These are phyloP conservation scores for fission yeast (Schizosaccharomyces pombe) DNA, from an alignment of 805 yeast species.

Conservation along the genomic window ASM294v3 CU329670.1:2333501-2334000, in stretches of 20 bases:
- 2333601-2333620: conserved; percentile 75
- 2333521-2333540: conserved; percentile 49
- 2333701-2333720: conserved; percentile 87
- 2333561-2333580: conserved; percentile 43
- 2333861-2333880: conserved; percentile 74
- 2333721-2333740: conserved; percentile 27
- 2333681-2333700: conserved; percentile 75
- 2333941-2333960: conserved; percentile 97
- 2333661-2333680: conserved; percentile 77
- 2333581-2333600: conserved; percentile 29
- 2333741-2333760: conserved; percentile 62
- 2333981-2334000: conserved; percentile 40
- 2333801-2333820: conserved; percentile 30
- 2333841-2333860: conserved; percentile 53
- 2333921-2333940: conserved; percentile 50
- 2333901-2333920: conserved; percentile 80
- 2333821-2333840: conserved; percentile 61
- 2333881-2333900: conserved; percentile 95
- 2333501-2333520: conserved; percentile 45
- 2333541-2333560: conserved; percentile 47
- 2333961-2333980: conserved; percentile 54
- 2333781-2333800: conserved; percentile 70
- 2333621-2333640: conserved; percentile 96
- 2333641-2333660: conserved; percentile 92
- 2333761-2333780: conserved; percentile 82